Base-by-base conservation (phyloP, 1,284 basidiomycete genomes). In the Tilletiopsis washingtonensis region DNA sequence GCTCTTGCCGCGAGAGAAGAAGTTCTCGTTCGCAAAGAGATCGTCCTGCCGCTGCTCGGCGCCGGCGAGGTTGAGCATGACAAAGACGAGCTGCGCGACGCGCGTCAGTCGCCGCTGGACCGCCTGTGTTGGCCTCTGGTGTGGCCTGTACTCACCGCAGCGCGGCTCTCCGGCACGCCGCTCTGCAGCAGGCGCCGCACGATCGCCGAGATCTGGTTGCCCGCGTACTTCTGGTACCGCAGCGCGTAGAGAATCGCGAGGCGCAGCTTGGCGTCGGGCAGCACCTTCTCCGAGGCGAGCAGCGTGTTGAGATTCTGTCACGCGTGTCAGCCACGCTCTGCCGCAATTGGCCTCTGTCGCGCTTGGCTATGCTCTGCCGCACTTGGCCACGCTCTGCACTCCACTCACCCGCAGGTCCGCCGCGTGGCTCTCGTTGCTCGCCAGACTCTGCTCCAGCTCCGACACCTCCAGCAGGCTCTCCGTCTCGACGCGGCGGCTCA, bases 31-130 rank as follows among this genome's bases (percentile, higher is more conserved):
- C 39, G 89, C 90, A 73, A 98, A 98, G 42, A 99, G 77, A 75
- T 98, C 94, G 68, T 97, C 93, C 76, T 98, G 94, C 25, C 94
- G 81, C 67, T 96, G 89, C 71, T 98, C 93, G 1, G 88, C 83
- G 29, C 94, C 94, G 0, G 93, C 88, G 48, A 94, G 82, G 64
- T 96, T 94, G 54, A 99, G 77, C 59, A 91, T 81, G 24, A 89
- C 87, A 74, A 96, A 93, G 5, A 98, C 91, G 49, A 99, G 79
- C 87, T 53, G 17, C 25, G 25, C 19, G n/a, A 44, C 11, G 42
- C 14, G 17, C 3, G 42, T 12, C 15, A 14, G 17, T 4, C 12
- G n/a, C 12, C 20, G 15, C 12, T 44, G 9, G 26, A 15, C 40
- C 40, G 24, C 24, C 17, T 12, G 15, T 26, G 24, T 26, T 20